These are phyloP conservation scores for Heliamphora pulchella DNA, from an alignment of 179 eudicot species.

Conservation along the genomic window DNA sequence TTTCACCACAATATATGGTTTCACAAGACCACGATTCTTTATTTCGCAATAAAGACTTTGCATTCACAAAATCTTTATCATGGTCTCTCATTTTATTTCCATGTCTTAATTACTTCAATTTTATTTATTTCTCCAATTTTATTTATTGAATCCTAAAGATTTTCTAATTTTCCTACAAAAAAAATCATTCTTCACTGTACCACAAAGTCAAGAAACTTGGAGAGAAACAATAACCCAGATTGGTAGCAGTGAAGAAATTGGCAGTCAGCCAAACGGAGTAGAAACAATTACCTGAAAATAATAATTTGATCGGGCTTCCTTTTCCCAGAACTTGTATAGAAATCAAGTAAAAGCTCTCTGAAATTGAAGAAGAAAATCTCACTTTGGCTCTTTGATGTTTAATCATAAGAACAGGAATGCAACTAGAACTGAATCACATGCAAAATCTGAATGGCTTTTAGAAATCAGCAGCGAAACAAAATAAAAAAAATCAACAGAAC, in stretches of 20 bases:
- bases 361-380: conserved; percentile 11
- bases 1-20: not conserved
- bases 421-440: not conserved
- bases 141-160: not conserved
- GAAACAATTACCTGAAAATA: conserved; percentile 46
- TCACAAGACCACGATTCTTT: no score
- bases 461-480: not conserved
- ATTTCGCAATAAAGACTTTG: no score
- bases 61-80: no score
- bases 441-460: not conserved
- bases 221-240: not conserved
- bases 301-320: conserved; percentile 80
- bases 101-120: no score
- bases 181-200: not conserved
- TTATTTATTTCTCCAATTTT: no score
- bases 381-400: not conserved
- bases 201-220: not conserved
- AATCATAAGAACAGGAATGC: not conserved
- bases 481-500: not conserved
- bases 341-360: conserved; percentile 69
- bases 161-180: conserved; percentile 3
- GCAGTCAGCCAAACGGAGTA: not conserved
- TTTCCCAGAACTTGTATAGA: conserved; percentile 60
- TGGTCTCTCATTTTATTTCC: no score
- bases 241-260: not conserved